These are phyloP conservation scores for Drechslerella dactyloides DNA, from an alignment of 2,329 filamentous ascomycete species.

Conservation along the genomic window DNA sequence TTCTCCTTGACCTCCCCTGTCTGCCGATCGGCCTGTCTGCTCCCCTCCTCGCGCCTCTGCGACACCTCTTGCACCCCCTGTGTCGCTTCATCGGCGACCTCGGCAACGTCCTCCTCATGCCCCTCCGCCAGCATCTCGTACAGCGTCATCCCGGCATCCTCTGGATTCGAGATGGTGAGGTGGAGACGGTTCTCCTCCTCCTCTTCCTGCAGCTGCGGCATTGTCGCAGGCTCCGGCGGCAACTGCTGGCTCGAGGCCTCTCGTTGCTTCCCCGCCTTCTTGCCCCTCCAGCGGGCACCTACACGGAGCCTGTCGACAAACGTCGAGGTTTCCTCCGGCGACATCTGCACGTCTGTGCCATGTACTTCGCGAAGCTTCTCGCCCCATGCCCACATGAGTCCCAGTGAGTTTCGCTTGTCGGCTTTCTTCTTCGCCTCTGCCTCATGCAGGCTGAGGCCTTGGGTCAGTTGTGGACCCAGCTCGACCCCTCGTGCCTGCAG, in stretches of 20 bases:
- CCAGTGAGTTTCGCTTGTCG: background rate
- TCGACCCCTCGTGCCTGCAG: background rate
- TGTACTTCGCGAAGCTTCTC: background rate
- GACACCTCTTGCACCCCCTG: background rate
- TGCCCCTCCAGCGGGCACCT: background rate
- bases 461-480: background rate
- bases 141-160: background rate
- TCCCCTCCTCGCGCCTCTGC: background rate
- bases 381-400: background rate
- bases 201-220: background rate
- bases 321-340: background rate
- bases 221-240: background rate
- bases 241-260: no score
- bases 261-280: background rate
- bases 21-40: no score
- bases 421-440: background rate
- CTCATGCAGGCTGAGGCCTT: background rate
- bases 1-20: slow-evolving; percentile 12
- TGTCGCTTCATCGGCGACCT: background rate
- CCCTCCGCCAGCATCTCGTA: background rate
- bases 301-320: background rate
- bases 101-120: background rate
- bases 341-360: background rate
- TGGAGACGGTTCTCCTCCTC: background rate
- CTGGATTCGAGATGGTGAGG: slow-evolving; percentile 1